phyloP scores from a whole-genome alignment of 208 protist species.

The Acanthamoeba triangularis region DNA sequence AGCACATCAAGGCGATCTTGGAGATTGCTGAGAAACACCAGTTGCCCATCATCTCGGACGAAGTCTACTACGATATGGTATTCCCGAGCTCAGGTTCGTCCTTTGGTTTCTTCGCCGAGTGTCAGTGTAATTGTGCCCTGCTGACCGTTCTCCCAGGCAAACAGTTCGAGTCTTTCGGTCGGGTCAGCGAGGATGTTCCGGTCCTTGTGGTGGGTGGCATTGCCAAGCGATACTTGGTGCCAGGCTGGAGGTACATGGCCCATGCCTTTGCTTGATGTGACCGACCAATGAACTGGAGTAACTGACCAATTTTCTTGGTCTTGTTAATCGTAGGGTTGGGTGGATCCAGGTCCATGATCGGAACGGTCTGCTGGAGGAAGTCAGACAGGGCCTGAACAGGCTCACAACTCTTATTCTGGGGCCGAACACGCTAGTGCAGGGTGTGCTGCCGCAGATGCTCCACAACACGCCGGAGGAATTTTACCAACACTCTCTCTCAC shows the following conservation, averaged over 20 bases:
- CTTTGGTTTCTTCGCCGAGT: neutral
- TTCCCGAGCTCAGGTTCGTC: constrained; percentile 88
- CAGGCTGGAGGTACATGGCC: constrained; percentile 93
- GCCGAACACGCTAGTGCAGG: constrained; percentile 94
- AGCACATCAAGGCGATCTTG: constrained; percentile 89
- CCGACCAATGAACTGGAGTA: constrained; percentile 52
- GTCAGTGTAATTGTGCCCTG: neutral
- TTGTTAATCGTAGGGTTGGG: neutral
- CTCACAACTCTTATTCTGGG: constrained; percentile 92
- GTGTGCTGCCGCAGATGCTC: constrained; percentile 92
- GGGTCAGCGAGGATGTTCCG: constrained; percentile 93
- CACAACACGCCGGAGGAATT: constrained; percentile 90
- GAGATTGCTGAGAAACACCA: constrained; percentile 92
- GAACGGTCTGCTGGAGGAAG: constrained; percentile 37
- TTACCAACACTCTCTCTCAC: constrained; percentile 82
- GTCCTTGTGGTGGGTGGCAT: constrained; percentile 94
- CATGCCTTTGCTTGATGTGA: constrained; percentile 89
- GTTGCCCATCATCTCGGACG: constrained; percentile 96
- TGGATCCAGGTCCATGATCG: constrained; percentile 36
- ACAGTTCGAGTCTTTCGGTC: constrained; percentile 92
- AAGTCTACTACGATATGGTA: constrained; percentile 97
- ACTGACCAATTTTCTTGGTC: neutral
- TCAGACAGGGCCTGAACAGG: constrained; percentile 71
- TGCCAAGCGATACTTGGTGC: constrained; percentile 95
- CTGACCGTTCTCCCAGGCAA: neutral